Conservation (phyloP, 2,329 filamentous ascomycete genomes). For the Fusarium nurragi region DNA sequence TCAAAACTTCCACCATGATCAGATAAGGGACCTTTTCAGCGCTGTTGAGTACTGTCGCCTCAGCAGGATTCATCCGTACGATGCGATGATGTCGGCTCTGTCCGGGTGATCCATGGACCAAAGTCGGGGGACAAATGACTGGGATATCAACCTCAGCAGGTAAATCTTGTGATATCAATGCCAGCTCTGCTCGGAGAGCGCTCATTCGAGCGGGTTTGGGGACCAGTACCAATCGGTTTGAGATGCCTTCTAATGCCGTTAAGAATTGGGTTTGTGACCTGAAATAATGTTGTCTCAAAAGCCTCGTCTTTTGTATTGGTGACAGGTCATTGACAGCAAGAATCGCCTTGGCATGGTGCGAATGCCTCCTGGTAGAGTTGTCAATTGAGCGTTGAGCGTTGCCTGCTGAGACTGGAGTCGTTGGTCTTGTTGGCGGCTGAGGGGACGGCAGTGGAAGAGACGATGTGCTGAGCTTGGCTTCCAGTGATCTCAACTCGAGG, state of each 20-base stretch:
- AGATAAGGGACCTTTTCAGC: conserved; percentile 87
- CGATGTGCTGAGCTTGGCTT: conserved; percentile 73
- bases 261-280: conserved; percentile 83
- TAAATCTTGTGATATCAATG: conserved; percentile 81
- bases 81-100: conserved; percentile 84
- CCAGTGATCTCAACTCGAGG: conserved; percentile 63
- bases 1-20: conserved; percentile 83
- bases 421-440: conserved; percentile 60
- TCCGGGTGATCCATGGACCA: conserved; percentile 77
- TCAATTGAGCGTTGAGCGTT: conserved; percentile 58
- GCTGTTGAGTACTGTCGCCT: conserved; percentile 86
- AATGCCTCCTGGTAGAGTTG: conserved; percentile 65
- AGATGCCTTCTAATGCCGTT: conserved; percentile 83
- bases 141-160: conserved; percentile 87
- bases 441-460: conserved; percentile 73
- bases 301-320: conserved; percentile 71
- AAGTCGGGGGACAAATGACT: conserved; percentile 78
- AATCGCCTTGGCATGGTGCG: conserved; percentile 67
- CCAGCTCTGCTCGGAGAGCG: conserved; percentile 81
- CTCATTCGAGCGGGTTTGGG: conserved; percentile 84
- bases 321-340: conserved; percentile 71
- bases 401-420: conserved; percentile 67
- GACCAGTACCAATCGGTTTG: conserved; percentile 82
- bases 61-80: conserved; percentile 82
- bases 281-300: conserved; percentile 84